Conservation (phyloP, 2,329 filamentous ascomycete genomes). For the Colletotrichum chrysophilum region DNA sequence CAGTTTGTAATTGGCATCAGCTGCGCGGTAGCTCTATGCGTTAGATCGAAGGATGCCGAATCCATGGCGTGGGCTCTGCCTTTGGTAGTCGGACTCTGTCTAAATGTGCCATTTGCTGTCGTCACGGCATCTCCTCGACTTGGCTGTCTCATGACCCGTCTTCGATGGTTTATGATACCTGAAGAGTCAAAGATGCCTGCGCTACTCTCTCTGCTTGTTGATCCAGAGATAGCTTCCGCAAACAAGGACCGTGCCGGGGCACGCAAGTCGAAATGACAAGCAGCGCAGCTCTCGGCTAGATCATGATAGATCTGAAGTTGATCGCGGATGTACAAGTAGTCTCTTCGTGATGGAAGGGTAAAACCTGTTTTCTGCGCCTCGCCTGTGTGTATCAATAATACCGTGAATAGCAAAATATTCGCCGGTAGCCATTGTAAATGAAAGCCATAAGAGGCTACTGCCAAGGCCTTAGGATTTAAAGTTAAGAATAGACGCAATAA, state of each 20-base stretch:
- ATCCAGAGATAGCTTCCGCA: neutral
- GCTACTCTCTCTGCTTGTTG: neutral
- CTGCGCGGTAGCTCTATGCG: neutral
- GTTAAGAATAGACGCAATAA: neutral
- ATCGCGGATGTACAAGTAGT: fast-evolving
- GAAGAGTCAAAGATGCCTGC: neutral
- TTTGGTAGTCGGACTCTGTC: neutral
- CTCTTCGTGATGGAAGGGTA: fast-evolving
- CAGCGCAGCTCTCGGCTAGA: fast-evolving
- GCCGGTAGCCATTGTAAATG: fast-evolving
- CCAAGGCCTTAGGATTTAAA: fast-evolving
- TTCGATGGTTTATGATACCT: neutral
- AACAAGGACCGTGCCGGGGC: too few species aligned
- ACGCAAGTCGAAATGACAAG: neutral
- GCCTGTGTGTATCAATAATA: neutral
- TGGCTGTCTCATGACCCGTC: neutral
- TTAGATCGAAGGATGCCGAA: neutral
- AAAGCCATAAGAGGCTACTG: too few species aligned
- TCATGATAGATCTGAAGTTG: neutral
- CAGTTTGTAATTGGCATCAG: neutral
- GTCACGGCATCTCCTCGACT: neutral
- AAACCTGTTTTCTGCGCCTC: too few species aligned
- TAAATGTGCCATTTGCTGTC: neutral
- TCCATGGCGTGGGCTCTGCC: neutral
- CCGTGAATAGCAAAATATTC: fast-evolving